Percentiles rank a stretch among this genome's conserved stretches.
These are phyloP conservation scores for Coprinellus micaceus DNA, from an alignment of 768 basidiomycete genomes.

Conservation along the genomic window DNA sequence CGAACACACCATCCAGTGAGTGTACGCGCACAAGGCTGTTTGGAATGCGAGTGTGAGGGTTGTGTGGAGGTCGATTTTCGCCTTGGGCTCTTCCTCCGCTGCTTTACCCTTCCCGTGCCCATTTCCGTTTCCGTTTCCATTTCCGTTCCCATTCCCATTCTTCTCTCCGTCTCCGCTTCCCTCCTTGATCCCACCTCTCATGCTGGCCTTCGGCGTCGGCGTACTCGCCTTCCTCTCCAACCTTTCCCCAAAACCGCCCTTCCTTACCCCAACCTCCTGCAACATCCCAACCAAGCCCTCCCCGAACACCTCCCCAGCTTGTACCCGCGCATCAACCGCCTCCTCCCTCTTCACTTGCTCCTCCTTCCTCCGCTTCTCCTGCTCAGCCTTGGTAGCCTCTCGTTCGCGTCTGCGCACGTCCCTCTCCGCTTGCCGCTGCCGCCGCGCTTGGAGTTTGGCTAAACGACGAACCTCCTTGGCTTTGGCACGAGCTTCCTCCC, in stretches of 20 bases:
- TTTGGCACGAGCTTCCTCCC: no score
- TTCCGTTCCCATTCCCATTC: no score
- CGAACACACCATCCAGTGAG: constrained; percentile 47
- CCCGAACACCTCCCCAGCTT: constrained; percentile 31
- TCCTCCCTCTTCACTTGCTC: no score
- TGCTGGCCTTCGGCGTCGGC: neutral
- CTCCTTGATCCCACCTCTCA: neutral
- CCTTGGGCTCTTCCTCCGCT: no score
- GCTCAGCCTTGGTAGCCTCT: neutral
- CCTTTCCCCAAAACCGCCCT: neutral
- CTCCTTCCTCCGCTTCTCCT: constrained; percentile 1
- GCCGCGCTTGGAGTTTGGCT: neutral
- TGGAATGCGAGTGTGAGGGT: constrained; percentile 44
- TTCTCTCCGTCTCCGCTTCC: neutral
- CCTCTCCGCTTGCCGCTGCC: neutral
- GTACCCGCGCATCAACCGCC: constrained; percentile 21
- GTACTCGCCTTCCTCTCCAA: neutral
- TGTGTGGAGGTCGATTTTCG: no score
- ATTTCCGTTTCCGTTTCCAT: neutral
- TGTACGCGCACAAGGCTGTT: constrained; percentile 42
- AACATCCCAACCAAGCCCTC: constrained; percentile 37
- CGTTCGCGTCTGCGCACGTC: neutral
- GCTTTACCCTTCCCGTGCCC: constrained; percentile 34
- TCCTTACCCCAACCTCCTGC: constrained; percentile 17
- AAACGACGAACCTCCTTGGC: no score